A percentile compares a stretch with the other conserved stretches of the same genome.
These are phyloP conservation scores for Puccinia novopanici DNA, from an alignment of 1,284 basidiomycete species.

Conservation along the genomic window DNA sequence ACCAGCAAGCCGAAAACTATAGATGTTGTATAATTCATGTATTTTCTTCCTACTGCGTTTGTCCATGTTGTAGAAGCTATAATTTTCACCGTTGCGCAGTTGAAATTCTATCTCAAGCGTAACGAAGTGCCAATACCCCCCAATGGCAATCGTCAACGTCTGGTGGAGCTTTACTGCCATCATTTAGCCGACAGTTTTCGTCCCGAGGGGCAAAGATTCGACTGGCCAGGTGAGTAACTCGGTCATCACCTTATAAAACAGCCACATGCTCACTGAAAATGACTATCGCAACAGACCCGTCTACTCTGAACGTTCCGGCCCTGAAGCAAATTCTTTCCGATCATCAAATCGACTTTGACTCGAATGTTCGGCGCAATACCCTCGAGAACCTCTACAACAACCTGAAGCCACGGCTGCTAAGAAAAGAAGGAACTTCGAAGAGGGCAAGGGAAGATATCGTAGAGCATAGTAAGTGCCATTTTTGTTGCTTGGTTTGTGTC, in stretches of 20 bases:
- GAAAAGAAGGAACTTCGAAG: background rate
- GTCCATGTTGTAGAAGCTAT: background rate
- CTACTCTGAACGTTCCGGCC: background rate
- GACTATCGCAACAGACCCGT: background rate
- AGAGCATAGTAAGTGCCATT: background rate
- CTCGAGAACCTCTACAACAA: background rate
- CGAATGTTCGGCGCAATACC: background rate
- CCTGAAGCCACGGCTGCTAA: background rate
- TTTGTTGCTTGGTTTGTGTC: no score
- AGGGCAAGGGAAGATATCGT: background rate
- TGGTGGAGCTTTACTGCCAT: background rate
- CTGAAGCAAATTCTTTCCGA: background rate
- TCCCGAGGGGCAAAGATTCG: background rate
- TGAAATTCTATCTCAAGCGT: background rate
- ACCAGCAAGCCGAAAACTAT: no score
- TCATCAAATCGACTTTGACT: background rate
- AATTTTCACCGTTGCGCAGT: slow-evolving; percentile 1
- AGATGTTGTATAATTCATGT: no score
- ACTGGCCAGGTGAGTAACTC: background rate
- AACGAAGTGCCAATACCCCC: background rate
- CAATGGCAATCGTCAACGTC: background rate
- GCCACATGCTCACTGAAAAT: background rate
- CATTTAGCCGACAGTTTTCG: background rate
- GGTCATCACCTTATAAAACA: background rate
- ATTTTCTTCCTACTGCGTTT: no score